Conservation (phyloP, 2,329 filamentous ascomycete genomes). For the Hyphodiscus sp. region DNA sequence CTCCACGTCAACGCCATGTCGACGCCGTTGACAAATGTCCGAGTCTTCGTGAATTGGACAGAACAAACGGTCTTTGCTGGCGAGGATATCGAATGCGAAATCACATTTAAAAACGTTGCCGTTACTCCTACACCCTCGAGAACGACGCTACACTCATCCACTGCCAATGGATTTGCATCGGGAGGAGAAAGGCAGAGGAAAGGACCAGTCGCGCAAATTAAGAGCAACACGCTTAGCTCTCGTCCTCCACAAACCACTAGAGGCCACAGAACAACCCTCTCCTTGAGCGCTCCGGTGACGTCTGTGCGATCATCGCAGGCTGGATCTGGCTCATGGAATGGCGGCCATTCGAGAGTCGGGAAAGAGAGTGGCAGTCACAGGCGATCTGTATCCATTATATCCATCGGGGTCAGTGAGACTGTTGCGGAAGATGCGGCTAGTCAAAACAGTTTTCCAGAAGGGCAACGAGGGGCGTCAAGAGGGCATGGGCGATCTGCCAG, state of each 20-base stretch:
- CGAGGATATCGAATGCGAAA: conserved; percentile 90
- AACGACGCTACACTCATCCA: conserved; percentile 20
- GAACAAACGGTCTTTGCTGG: conserved; percentile 93
- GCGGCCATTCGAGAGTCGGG: conserved; percentile 13
- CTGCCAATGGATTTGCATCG: conserved; percentile 20
- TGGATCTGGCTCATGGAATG: conserved; percentile 20
- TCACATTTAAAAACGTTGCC: conserved; percentile 85
- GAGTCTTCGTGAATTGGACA: conserved; percentile 92
- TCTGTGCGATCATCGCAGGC: conserved; percentile 11
- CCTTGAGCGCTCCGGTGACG: conserved; percentile 47
- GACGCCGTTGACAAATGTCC: conserved; percentile 64
- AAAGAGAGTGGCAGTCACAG: conserved; percentile 55
- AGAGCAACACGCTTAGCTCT: conserved; percentile 40
- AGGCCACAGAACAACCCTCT: conserved; percentile 63
- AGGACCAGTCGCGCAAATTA: conserved; percentile 27
- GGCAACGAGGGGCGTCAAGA: conserved; percentile 46
- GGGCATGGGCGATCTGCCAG: conserved; percentile 75
- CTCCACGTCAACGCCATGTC: conserved; percentile 25
- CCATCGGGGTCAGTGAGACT: conserved; percentile 53
- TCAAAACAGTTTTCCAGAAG: conserved; percentile 30
- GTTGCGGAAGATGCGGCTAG: conserved; percentile 27
- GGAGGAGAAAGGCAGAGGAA: conserved; percentile 25
- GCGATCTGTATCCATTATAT: conserved; percentile 76
- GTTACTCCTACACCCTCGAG: conserved; percentile 17
- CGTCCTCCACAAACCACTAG: conserved; percentile 36